Base-by-base conservation (phyloP, 768 basidiomycete species). In the Candolleomyces eurysporus region DNA sequence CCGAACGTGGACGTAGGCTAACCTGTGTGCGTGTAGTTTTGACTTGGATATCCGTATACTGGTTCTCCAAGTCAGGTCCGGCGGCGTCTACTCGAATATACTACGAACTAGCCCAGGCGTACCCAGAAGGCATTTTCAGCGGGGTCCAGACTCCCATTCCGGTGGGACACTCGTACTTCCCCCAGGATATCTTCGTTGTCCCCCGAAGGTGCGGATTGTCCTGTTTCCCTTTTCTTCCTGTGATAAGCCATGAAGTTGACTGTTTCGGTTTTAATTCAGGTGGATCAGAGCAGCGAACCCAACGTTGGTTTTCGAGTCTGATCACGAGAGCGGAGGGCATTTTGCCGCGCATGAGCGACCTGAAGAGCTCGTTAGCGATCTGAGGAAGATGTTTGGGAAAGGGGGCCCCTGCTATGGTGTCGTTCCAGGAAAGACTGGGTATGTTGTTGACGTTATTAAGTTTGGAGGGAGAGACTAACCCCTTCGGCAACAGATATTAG, bases 81-180 rank as follows among this genome's bases (percentile, higher is more conserved):
- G 76, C 83, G 1, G 84, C 87, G 1, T 82, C 86, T 0, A 17
- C 80, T 6, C 75, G 85, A 8, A 85, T 87, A 31, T 89, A 88
- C 69, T 87, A 81, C 65, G 87, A 88, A 64, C 61, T 66, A 39
- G 60, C 52, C 31, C 71, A 70, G 36, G 60, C 43, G 22, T 32
- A 64, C 66, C 45, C 53, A 56, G 19, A 64, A 53, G 6, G 48
- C 59, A 17, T 43, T 65, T 10, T n/a, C 57, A 36, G 31, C 21
- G 13, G 0, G 58, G 19, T 59, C 55, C 21, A 51, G 30, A 22
- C 66, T 69, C 3, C 63, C 64, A 1, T 82, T 48, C 85, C 84
- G 2, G 67, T 79, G 56, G 84, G 85, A 0, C 60, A 75, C n/a
- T 84, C 83, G 0, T 72, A 70, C 58, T 87, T 87, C 64, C 84